Evolutionary conservation across 495 filamentous ascomycete genomes (phyloP), one percentile per base, ranked within the genome.

Genomic region (Parachaetomium inaequale): DNA sequence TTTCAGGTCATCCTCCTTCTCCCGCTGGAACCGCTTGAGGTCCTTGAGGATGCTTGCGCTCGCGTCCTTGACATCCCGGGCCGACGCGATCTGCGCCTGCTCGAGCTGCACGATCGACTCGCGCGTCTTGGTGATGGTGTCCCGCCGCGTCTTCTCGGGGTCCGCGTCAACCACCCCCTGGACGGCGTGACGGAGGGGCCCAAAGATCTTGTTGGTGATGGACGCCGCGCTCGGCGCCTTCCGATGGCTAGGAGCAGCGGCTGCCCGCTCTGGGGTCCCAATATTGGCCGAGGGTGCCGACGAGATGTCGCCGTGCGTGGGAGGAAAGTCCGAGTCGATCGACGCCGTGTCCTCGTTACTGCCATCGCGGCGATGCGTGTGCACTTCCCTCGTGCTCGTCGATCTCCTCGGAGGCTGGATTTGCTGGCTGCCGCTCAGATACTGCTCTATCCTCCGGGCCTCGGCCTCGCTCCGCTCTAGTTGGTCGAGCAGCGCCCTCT

Each of bases 121-220:
- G 62, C 86, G 85, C 3, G 94, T 98, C 79, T 96, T 97, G 5
- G 92, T 92, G 59, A 98, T 96, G 60, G 90, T 89, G 72, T 98
- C 94, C 40, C 95, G 83, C 58, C 94, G 82, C 34, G 92, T 96
- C 57, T 91, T 79, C 78, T 97, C 95, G 0, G 94, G 94, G 68
- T 98, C 94, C 31, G 93, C 90, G 72, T 98, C 94, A 4, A 93
- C 92, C 69, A 97, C 92, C 19, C 95, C 95, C 71, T 96, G 92
- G 28, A 96, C 88, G 0, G 95, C 93, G 77, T 98, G 92, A 63
- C 88, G 93, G 59, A 98, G 87, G 12, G 92, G 86, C 23, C 93
- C 93, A 72, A 98, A 97, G n/a, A 97, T 89, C 73, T 90, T 95
- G 72, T 88, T 94, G 29, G 90, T 87, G 53, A 94, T 88, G 62